Percentiles rank a stretch among this genome's conserved stretches.
Evolutionary conservation across 257 asterid species (phyloP).

Genomic region (Perilla frutescens): DNA sequence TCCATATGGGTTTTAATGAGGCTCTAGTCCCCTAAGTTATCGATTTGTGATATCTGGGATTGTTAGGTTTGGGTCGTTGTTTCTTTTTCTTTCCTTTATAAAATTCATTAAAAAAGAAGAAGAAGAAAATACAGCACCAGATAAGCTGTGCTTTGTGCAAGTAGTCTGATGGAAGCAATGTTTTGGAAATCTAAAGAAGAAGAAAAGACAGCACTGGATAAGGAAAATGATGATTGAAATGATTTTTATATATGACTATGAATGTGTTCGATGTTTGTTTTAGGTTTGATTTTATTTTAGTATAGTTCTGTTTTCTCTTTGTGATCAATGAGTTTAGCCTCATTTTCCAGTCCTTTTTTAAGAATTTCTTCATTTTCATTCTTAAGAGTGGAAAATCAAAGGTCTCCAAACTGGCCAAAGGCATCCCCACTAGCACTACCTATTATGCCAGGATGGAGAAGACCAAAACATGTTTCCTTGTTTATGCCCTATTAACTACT

Average conservation of each 20-base stretch:
- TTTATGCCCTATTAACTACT: not conserved
- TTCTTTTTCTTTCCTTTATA: too few relatives aligned
- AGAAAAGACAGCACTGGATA: too few relatives aligned
- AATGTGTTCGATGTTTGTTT: constrained; percentile 1
- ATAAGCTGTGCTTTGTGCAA: not conserved
- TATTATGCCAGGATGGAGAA: too few relatives aligned
- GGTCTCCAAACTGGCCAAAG: not conserved
- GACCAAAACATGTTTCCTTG: not conserved
- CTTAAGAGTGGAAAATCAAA: not conserved
- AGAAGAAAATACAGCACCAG: not conserved
- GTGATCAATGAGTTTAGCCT: too few relatives aligned
- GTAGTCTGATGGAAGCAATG: not conserved
- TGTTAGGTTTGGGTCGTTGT: too few relatives aligned
- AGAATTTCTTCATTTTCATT: not conserved
- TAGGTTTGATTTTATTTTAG: not conserved
- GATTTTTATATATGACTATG: not conserved
- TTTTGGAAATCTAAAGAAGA: not conserved
- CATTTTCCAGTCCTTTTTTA: too few relatives aligned
- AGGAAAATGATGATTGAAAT: too few relatives aligned
- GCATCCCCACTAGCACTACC: not conserved
- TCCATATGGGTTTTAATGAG: too few relatives aligned
- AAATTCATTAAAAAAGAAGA: not conserved
- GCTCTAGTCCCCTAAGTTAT: too few relatives aligned
- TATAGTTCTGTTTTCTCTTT: not conserved
- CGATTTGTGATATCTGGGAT: too few relatives aligned